Evolutionary conservation across 768 basidiomycete species (phyloP), one percentile per base, ranked within the genome.

Genomic region (Candolleomyces aberdarensis): DNA sequence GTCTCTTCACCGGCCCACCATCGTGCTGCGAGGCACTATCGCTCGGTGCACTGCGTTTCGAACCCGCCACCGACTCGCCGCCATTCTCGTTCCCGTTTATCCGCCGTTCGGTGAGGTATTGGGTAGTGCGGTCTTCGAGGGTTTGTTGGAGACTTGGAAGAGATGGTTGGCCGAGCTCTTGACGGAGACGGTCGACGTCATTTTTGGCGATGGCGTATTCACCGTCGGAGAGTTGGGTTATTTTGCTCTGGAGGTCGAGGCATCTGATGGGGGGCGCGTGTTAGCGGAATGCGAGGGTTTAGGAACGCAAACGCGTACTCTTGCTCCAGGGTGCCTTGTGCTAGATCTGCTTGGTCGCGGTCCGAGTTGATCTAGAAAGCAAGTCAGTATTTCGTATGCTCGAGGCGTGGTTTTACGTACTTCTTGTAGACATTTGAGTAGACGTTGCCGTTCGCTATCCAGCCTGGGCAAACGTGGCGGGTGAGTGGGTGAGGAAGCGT

Each of bases 151-250:
- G 66, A 66, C 81, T 86, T 2, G 90, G 91, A 13, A 92, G 72
- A 2, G 92, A 85, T 0, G 83, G 75, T 65, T 93, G 87, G 0
- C 91, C 92, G 7, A 94, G 84, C 69, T 94, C 91, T 56, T 78
- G 77, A 44, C 92, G 83, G 49, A 94, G 76, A 56, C 82, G 75
- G 68, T 94, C 92, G 51, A 94, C 92, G 63, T 93, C 91, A 31
- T 73, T 73, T 70, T 93, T 93, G 5, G 91, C 87, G 8, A 74
- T 71, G 14, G 87, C 78, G 68, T 94, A 94, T 64, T 92, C 91
- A 40, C 87, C 88, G 51, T 91, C 90, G 20, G 88, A 85, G 11
- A 94, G 77, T 13, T 75, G 72, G 41, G 78, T 74, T 62, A 94
- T 92, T 72, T 89, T 89, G 41, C 75, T 70, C 4, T 86, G 85